A percentile compares a stretch with the other conserved stretches of the same genome.
Evolutionary conservation across 23 red algal genomes (phyloP).

Genomic region (Gracilaria caudata): DNA sequence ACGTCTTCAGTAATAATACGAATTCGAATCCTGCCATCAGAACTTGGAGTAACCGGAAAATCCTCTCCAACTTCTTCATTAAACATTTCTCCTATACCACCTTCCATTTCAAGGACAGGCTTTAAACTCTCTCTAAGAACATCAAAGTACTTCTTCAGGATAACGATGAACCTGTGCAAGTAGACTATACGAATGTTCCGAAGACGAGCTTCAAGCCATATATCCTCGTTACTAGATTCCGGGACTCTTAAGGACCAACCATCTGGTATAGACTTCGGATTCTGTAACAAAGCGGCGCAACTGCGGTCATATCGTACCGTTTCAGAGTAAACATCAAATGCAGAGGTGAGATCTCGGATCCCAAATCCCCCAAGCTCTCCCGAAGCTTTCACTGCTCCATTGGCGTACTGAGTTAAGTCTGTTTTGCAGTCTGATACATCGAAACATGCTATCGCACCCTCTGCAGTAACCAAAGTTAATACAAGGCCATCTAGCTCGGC

Average conservation of each 20-base stretch:
- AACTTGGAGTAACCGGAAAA: conserved; percentile 51
- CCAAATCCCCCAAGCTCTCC: conserved; percentile 68
- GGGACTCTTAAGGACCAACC: conserved; percentile 67
- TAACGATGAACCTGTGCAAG: conserved; percentile 74
- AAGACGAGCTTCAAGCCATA: conserved; percentile 63
- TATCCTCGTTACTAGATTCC: conserved; percentile 41
- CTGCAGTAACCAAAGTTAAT: conserved; percentile 63
- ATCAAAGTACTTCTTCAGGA: conserved; percentile 79
- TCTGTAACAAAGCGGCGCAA: neutral
- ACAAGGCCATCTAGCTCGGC: conserved; percentile 65
- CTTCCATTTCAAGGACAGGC: conserved; percentile 77
- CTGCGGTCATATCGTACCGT: conserved; percentile 62
- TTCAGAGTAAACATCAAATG: conserved; percentile 67
- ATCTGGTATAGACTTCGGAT: conserved; percentile 1
- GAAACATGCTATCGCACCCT: conserved; percentile 74
- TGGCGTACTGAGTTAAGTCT: conserved; percentile 48
- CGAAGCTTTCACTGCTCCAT: conserved; percentile 48
- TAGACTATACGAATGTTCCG: conserved; percentile 76
- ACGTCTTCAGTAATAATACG: conserved; percentile 61
- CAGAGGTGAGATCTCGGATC: conserved; percentile 70
- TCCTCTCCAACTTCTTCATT: conserved; percentile 61
- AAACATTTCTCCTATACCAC: conserved; percentile 75
- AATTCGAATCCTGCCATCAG: conserved; percentile 55
- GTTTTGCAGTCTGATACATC: conserved; percentile 61
- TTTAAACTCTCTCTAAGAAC: conserved; percentile 63